Base-by-base conservation (phyloP, 176 grass and related monocot species). In the Avena insularis region DNA sequence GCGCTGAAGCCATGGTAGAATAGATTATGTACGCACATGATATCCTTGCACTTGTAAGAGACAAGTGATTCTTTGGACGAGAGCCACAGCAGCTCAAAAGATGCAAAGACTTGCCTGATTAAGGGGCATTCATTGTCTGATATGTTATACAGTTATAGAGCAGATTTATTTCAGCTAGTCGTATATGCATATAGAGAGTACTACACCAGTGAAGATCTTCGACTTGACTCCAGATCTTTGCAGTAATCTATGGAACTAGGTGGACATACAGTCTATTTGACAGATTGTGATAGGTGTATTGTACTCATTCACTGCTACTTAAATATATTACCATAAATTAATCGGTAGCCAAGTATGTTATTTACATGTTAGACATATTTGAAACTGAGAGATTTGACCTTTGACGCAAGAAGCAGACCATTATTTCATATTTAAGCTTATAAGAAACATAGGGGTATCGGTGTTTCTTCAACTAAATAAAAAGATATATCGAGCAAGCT, bases 31-130 rank as follows among this genome's bases (percentile, higher is more conserved):
- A 38, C 16, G 67, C 40, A 43, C 40, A 43, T 43, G 19, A 19
- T 20, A 74, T 51, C 46, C 12, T 29, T 75, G 71, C 71, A 50
- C 36, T 62, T 45, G 78, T 1, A 79, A 25, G 57, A 62, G 23
- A 79, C 56, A 61, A 77, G 74, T 77, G 74, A 77, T 77, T 77
- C 49, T 77, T 77, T 56, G 50, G 74, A 77, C 50, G 8, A 77
- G 25, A 77, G 73, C 73, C 13, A 31, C 7, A 1, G 12, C 48
- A 31, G 74, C 49, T 55, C 23, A 19, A 54, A 33, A 54, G 49
- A 31, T 77, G 25, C 5, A 50, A 74, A 35, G 16, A 77, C 27
- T 77, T 77, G 74, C 15, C 74, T 77, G 74, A 77, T 77, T 0
- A 53, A 53, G 9, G 73, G 48, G 48, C 73, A 77, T 77, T 35